Conservation (phyloP, 2,329 filamentous ascomycete species). For the Colletotrichum sublineola region DNA sequence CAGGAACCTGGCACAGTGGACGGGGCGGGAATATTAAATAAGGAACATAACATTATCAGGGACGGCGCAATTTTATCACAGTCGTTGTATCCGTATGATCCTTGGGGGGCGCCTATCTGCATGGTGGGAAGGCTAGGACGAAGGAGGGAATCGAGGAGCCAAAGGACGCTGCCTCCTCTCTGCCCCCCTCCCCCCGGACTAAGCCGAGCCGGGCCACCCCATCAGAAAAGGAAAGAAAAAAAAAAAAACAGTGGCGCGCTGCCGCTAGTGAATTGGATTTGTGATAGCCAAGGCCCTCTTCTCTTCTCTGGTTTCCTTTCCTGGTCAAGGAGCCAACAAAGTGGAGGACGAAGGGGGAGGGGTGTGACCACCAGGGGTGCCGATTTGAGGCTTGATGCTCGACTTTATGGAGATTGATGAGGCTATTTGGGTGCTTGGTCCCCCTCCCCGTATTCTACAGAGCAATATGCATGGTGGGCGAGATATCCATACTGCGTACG, state of each 20-base stretch:
- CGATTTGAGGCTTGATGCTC: conserved; percentile 3
- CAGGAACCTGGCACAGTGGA: background rate
- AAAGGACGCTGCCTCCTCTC: conserved; percentile 4
- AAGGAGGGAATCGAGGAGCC: conserved; percentile 32
- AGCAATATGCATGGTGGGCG: background rate
- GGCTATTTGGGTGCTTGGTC: background rate
- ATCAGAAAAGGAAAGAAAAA: background rate
- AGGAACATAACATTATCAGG: conserved; percentile 24
- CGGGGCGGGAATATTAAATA: conserved; percentile 32
- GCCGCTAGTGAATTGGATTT: conserved; percentile 34
- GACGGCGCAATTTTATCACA: conserved; percentile 38
- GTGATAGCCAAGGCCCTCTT: conserved; percentile 7
- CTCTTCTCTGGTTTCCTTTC: conserved; percentile 19
- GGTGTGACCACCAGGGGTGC: conserved; percentile 13
- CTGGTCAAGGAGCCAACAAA: conserved; percentile 36
- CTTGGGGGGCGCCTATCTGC: conserved; percentile 22
- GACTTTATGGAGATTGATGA: conserved; percentile 28
- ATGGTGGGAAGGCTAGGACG: conserved; percentile 21
- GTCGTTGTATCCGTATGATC: conserved; percentile 38
- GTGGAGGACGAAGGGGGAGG: conserved; percentile 26
- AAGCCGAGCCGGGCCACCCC: conserved; percentile 26
- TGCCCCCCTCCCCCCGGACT: conserved; percentile 9
- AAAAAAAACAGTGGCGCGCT: conserved; percentile 34
- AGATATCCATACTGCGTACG: no score
- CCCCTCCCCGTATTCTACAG: background rate